Evolutionary conservation across 2,329 filamentous ascomycete genomes (phyloP), one percentile per base, ranked within the genome.

Genomic region (Alternaria triticina): DNA sequence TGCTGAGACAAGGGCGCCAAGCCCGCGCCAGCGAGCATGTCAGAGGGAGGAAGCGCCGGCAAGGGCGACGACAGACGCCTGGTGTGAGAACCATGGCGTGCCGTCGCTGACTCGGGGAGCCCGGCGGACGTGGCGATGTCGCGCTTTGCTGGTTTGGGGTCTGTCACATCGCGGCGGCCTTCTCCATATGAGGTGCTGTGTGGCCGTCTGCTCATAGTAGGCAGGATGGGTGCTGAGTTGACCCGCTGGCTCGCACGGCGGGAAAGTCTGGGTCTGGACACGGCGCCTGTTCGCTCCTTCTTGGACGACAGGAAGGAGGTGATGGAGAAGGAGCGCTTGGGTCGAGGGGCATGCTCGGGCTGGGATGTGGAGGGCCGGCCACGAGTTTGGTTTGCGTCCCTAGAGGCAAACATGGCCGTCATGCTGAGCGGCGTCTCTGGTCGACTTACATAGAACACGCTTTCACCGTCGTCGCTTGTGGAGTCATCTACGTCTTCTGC

Each of bases 241-340:
- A 68, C 67, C 62, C 75, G 72, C 63, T 77, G 74, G 71, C 74
- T 79, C 17, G 71, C 66, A 57, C 69, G 70, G 64, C 75, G 77
- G 44, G 68, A 61, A 11, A 77, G 68, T 45, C 70, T 74, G 57
- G 70, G 65, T 57, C 70, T 71, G 59, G 74, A 65, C 57, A 59
- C 69, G 69, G 72, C 75, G 68, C 61, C 62, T 28, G 71, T 70
- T 56, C 73, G 73, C 73, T 73, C 69, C 73, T 81, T 75, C 72
- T 78, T 82, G 80, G 72, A 78, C 56, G 74, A 79, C 59, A 81
- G 77, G 49, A 82, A 75, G 66, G 85, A 82, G 57, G 79, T 77
- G 60, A 86, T 80, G 25, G 85, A 86, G 78, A 86, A 86, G 61
- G 85, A 85, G 56, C 83, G 82, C 60, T 81, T 77, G 20, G 81